A percentile compares a stretch with the other conserved stretches of the same genome.
Conservation (phyloP, 1,284 basidiomycete genomes). For the Leucoagaricus sp. region DNA sequence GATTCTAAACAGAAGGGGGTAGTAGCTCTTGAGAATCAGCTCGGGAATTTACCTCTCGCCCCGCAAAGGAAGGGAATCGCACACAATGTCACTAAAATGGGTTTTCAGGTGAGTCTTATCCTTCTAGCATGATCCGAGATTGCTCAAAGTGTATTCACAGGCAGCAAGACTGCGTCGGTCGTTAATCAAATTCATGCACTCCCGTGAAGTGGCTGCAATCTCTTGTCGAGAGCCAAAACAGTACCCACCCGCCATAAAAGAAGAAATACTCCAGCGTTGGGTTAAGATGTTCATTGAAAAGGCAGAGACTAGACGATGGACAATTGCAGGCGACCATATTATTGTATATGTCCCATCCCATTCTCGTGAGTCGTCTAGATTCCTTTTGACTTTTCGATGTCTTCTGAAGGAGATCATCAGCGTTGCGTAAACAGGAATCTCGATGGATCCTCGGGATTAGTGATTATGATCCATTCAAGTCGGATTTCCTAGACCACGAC, state of each 20-base stretch:
- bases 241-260: neutral
- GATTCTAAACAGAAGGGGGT: neutral
- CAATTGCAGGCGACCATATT: neutral
- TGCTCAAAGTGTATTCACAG: neutral
- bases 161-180: neutral
- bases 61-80: no score
- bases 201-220: neutral
- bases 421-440: neutral
- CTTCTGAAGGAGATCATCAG: neutral
- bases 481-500: neutral
- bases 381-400: no score
- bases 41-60: neutral
- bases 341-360: neutral
- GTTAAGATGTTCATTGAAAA: neutral
- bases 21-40: neutral
- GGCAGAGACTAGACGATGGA: neutral
- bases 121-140: neutral
- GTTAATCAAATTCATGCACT: neutral
- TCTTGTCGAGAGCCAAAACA: neutral
- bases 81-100: neutral
- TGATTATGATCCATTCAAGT: neutral
- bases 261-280: neutral
- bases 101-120: neutral
- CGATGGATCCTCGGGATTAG: neutral
- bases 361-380: neutral